Base-by-base conservation (phyloP, 2,329 filamentous ascomycete species). In the Salinomyces thailandicus region DNA sequence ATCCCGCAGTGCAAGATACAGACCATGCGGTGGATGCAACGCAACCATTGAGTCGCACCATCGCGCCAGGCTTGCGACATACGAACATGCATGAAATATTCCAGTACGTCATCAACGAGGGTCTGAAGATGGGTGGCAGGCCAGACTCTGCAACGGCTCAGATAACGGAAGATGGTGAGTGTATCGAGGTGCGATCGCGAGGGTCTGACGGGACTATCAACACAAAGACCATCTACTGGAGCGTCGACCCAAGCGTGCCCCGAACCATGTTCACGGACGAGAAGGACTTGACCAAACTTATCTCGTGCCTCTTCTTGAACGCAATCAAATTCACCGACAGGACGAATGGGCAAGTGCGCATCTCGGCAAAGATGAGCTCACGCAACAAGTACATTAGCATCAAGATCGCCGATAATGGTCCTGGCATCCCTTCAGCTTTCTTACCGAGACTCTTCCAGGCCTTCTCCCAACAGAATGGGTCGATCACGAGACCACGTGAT, bases 311-410 rank as follows among this genome's bases (percentile, higher is more conserved):
- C 2, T 71, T 76, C 28, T 50, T 77, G 18, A 83, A 83, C 52
- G 79, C 79, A 3, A 67, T 81, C 49, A 83, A 83, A 53, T 83
- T 83, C 50, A 82, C 79, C 0, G 75, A 80, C 38, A 44, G 48
- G 34, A 39, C 34, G 3, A 66, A 68, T 37, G 79, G 79, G 5
- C 64, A 60, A 9, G 79, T 84, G 37, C 69, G 60, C 2, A 60
- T 83, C 9, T 58, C 58, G 31, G 73, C 71, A 3, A 67, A 63
- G 5, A 62, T 77, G 28, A 72, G 69, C 36, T 39, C 48, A 16
- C 41, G 46, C 12, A 52, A 58, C 4, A 67, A 69, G 20, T 72
- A 73, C 50, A 64, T 81, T 28, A 62, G 76, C 30, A 73, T 82
- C 50, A 72, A 66, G 43, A 68, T 83, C 37, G 63, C 66, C 12